Evolutionary conservation across 2,329 filamentous ascomycete species (phyloP), one percentile per base, ranked within the genome.

Genomic region (Colletotrichum simmondsii): DNA sequence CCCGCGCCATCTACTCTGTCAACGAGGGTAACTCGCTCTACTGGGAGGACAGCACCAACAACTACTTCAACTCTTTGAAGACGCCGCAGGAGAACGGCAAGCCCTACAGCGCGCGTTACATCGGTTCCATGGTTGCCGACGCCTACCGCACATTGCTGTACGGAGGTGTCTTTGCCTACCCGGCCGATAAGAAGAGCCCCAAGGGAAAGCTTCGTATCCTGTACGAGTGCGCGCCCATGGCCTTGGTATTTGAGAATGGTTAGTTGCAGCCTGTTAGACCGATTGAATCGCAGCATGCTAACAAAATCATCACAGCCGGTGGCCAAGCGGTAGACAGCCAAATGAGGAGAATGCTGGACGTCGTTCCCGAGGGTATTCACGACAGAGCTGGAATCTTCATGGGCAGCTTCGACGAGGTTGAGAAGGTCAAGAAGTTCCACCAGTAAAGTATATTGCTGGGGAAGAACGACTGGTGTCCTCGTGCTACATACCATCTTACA

Each of bases 201-300:
- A 99, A 98, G 91, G 97, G 97, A 77, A 99, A 99, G 88, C 90
- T 99, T 77, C 91, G 97, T 76, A 99, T 99, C 77, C 83, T 99
- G 78, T 99, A 99, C 85, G 97, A 99, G 87, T 99, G 97, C 82
- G 97, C 97, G 16, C 97, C 97, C 52, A 99, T 99, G 97, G 97
- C 97, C 28, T 94, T 98, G 92, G 91, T 99, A 7, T 98, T 99
- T 83, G 97, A 99, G 86, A 98, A 99, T 85, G 97, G 94, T 96
- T 84, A 85, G 92, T 87, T 7, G 19, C 19, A 19, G 22, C 68
- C 16, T 2, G 16, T 19, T 16, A n/a, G 19, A 28, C 30, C 42
- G 28, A 30, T 24, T 30, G 14, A 35, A 53, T 64, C 57, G 14
- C 32, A 46, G 5, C 26, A 52, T 58, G 12, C 65, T 72, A 32